Conservation (phyloP, 176 grass and related monocot species). For the Cenchrus fungigraminus region DNA sequence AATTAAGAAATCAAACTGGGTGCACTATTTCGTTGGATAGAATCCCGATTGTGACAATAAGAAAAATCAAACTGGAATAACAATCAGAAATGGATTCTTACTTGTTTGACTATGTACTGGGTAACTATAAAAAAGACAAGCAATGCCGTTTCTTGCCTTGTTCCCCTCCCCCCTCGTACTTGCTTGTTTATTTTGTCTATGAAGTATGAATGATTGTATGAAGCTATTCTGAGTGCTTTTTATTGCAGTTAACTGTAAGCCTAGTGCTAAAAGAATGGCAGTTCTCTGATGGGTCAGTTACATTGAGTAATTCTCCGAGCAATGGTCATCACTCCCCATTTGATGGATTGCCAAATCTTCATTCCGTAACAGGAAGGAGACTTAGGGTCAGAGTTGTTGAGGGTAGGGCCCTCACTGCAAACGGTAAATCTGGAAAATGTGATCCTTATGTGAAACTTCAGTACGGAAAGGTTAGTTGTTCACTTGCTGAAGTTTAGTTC, state of each 20-base stretch:
- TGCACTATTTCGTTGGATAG: not conserved
- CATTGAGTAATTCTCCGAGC: conserved; percentile 52
- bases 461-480: conserved; percentile 82
- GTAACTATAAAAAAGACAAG: conserved; percentile 1
- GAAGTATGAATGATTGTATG: conserved; percentile 24
- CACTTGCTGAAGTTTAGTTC: conserved; percentile 29
- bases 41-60: conserved; percentile 12
- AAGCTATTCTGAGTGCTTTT: conserved; percentile 26
- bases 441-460: conserved; percentile 92
- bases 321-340: conserved; percentile 42
- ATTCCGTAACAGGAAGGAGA: conserved; percentile 70
- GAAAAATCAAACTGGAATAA: conserved; percentile 8
- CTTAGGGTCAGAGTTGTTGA: conserved; percentile 78
- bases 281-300: conserved; percentile 89
- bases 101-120: not conserved
- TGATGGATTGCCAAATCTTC: conserved; percentile 55
- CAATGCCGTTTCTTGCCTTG: conserved; percentile 18
- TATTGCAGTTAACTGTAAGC: conserved; percentile 72
- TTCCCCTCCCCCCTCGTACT: not conserved
- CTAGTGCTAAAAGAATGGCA: conserved; percentile 96
- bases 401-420: conserved; percentile 69
- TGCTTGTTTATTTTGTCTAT: not conserved
- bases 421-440: conserved; percentile 83
- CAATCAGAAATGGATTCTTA: not conserved
- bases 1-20: too few relatives aligned